Base-by-base conservation (phyloP, 371 early-diverging fungal genomes). In the Chytridiales sp. region DNA sequence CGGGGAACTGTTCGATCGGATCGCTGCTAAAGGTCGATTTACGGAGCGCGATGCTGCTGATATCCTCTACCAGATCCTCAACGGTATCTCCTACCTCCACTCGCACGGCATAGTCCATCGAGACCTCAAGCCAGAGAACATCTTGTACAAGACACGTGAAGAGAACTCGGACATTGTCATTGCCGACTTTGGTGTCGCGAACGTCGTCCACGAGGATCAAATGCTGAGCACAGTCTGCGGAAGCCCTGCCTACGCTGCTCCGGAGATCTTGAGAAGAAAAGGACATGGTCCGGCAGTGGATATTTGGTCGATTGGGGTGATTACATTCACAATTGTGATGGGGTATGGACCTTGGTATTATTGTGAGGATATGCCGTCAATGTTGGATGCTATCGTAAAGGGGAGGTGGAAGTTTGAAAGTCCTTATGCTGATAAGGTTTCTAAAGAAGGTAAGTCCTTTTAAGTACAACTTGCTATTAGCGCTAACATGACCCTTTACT, bases 241-340 rank as follows among this genome's bases (percentile, higher is more conserved):
- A 3, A 70, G 73, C 31, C 70, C 73, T 1, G 62, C 69, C 3
- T 79, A 76, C 57, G 87, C 89, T 26, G 91, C 93, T 31, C 94
- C 94, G 1, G 96, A 94, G 72, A 32, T 22, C 42, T 15, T 22
- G n/a, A n/a, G 46, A 39, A 59, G 72, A 34, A 46, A 56, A 24
- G 69, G 75, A 13, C 69, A 77, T 50, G 73, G 72, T 3, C 65
- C 64, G 49, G 69, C 80, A 38, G 79, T 78, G n/a, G 86, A 86
- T 60, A 56, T 80, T 31, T 86, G 83, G 83, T 66, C 78, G 36
- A 60, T 83, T 48, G 86, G 86, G 9, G 76, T 80, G n/a, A 75
- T 85, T 38, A 62, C 82, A 1, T 84, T 59, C 47, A 69, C 69
- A 13, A 13, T 73, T 44, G 40, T 62, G 19, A 66, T 59, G 35